phyloP scores from a whole-genome alignment of 805 yeast genomes.

The Zygoascus tannicola region DNA sequence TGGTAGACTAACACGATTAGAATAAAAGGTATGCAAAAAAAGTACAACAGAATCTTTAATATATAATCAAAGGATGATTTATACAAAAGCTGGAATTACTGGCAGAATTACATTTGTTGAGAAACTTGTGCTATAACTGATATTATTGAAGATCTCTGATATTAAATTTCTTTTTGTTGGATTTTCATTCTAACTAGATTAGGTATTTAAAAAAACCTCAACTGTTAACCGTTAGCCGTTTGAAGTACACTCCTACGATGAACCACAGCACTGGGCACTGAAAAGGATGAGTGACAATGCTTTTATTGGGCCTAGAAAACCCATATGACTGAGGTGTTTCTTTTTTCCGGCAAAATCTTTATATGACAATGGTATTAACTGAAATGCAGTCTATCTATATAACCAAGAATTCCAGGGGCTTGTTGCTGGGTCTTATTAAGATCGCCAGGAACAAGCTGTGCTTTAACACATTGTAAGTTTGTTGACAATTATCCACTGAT shows the following conservation, averaged over 20 bases:
- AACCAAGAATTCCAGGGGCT: no score
- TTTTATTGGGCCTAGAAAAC: slow-evolving; percentile 95
- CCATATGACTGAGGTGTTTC: slow-evolving; percentile 67
- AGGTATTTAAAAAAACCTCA: no score
- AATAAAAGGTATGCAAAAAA: background rate
- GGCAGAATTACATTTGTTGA: slow-evolving; percentile 85
- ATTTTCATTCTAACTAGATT: no score
- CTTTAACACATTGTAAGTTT: no score
- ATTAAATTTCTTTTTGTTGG: background rate
- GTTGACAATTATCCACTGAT: no score
- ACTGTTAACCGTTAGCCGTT: no score
- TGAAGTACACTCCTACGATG: slow-evolving; percentile 70
- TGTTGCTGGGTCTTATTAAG: no score
- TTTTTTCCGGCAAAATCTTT: no score
- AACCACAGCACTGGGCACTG: slow-evolving; percentile 99
- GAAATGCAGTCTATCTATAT: no score
- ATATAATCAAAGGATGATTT: background rate
- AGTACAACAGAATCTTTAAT: background rate
- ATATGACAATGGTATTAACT: no score
- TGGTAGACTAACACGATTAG: background rate
- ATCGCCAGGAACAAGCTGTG: no score
- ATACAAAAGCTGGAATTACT: slow-evolving; percentile 83
- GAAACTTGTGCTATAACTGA: slow-evolving; percentile 41
- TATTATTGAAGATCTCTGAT: slow-evolving; percentile 28
- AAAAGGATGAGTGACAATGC: slow-evolving; percentile 89